Base-by-base conservation (phyloP, 441 rosid species). In the Isatis lusitanica region DNA sequence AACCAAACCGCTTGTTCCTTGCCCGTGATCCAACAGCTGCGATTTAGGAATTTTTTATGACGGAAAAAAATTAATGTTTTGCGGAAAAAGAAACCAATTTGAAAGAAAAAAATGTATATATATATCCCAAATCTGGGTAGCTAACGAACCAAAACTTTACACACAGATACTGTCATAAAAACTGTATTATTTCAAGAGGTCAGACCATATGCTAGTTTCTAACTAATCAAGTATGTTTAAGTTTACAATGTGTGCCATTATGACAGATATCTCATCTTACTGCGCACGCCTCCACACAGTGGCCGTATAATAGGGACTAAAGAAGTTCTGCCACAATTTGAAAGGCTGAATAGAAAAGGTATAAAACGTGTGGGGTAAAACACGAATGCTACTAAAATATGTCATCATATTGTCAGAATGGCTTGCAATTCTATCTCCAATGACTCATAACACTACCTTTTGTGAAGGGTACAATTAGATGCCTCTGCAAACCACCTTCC, bases 401-500 rank as follows among this genome's bases (percentile, higher is more conserved):
- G 73, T 66, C 57, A 65, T 65, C 43, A 21, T 55, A 40, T 57
- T 57, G 70, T 48, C 68, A 65, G 21, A 65, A 71, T 50, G 50
- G 65, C 50, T 39, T 42, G 57, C 48, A 71, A 9, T 7, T 71
- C 42, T 66, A 60, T 66, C 61, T 74, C 10, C 50, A 59, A 33
- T 50, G 67, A 74, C 73, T 63, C 59, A 43, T 60, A 69, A 78
- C 63, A 71, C 43, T 76, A 90, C 98, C 98, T 92, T 81, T 92
- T 9, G 85, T 80, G 85, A 95, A 95, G 38, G 94, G 98, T 79
- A 85, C 73, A 79, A 80, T 73, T 63, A 95, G 81, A 86, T 95
- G 97, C 85, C 87, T 92, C 79, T 92, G 92, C 79, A 95, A 81
- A 74, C 91, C 86, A 85, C 91, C 98, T 76, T 92, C 96, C 70